Conservation (phyloP, 768 basidiomycete species). For the Russula compacta region DNA sequence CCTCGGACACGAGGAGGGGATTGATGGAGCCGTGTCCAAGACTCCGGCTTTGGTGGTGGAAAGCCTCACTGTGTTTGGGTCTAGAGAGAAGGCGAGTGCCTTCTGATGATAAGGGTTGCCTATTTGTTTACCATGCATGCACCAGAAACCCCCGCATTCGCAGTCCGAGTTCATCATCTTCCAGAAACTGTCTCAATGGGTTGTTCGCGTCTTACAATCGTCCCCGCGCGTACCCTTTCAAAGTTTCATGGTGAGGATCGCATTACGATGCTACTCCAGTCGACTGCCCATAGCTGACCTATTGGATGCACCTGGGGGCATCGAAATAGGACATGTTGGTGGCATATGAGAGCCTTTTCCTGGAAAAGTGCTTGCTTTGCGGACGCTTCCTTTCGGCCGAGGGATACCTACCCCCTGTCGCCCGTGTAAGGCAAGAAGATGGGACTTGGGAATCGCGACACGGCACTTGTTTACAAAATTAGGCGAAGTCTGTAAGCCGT, state of each 20-base stretch:
- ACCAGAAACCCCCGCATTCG: slow-evolving; percentile 56
- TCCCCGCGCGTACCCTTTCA: slow-evolving; percentile 46
- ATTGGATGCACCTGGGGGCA: neutral
- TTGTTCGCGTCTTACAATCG: slow-evolving; percentile 49
- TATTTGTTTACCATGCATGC: neutral
- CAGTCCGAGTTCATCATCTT: slow-evolving; percentile 61
- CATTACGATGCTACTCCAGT: neutral
- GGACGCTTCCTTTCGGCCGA: slow-evolving; percentile 59
- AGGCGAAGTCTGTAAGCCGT: neutral
- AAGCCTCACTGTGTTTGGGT: slow-evolving; percentile 60
- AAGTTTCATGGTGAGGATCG: slow-evolving; percentile 37
- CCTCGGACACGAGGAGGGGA: slow-evolving; percentile 26
- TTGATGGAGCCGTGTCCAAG: slow-evolving; percentile 8
- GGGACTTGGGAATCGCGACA: slow-evolving; percentile 45
- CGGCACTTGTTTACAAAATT: slow-evolving; percentile 31
- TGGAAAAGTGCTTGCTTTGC: slow-evolving; percentile 50
- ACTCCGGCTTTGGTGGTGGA: slow-evolving; percentile 40
- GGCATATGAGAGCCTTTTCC: slow-evolving; percentile 54
- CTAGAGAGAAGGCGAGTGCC: slow-evolving; percentile 52
- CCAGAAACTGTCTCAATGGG: slow-evolving; percentile 56
- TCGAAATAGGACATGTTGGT: slow-evolving; percentile 38
- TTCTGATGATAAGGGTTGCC: neutral
- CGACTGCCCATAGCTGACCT: neutral
- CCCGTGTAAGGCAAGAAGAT: slow-evolving; percentile 41
- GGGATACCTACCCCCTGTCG: slow-evolving; percentile 65